Evolutionary conservation across 768 basidiomycete genomes (phyloP).

Genomic region (Mycena chlorophos): DNA sequence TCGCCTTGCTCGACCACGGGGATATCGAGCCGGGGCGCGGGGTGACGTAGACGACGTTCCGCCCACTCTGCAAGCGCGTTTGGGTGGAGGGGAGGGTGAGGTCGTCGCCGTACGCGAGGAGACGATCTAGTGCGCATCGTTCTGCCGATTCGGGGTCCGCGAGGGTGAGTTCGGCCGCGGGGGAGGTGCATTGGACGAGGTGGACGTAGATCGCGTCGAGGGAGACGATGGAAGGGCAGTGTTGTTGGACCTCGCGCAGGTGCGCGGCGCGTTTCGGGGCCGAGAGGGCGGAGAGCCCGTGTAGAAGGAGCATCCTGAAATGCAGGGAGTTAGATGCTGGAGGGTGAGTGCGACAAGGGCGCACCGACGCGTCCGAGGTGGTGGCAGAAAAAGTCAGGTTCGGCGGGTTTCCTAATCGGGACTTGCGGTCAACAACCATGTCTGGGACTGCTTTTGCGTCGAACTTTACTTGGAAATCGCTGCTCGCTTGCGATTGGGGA

Average conservation of each 20-base stretch:
- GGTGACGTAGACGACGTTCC: conserved; percentile 66
- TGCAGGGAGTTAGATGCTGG: no score
- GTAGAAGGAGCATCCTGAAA: conserved; percentile 68
- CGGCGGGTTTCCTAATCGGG: no score
- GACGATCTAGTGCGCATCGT: conserved; percentile 58
- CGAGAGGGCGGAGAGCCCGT: conserved; percentile 77
- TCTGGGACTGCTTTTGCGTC: no score
- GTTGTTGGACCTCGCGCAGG: conserved; percentile 56
- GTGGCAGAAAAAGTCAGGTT: no score
- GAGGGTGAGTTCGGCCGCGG: conserved; percentile 49
- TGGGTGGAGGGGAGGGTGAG: conserved; percentile 48
- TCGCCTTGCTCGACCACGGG: conserved; percentile 99
- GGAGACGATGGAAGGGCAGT: conserved; percentile 53
- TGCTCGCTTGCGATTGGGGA: no score
- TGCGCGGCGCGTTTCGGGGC: conserved; percentile 67
- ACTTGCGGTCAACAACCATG: no score
- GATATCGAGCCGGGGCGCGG: conserved; percentile 91
- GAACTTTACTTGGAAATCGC: no score
- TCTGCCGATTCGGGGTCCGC: conserved; percentile 41
- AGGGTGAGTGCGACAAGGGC: no score
- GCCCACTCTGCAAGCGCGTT: conserved; percentile 33
- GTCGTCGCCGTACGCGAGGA: conserved; percentile 87
- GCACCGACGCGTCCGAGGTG: no score
- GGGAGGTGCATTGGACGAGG: conserved; percentile 65
- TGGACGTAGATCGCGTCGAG: conserved; percentile 88